Base-by-base conservation (phyloP, 495 filamentous ascomycete genomes). In the Penicillium herquei region DNA sequence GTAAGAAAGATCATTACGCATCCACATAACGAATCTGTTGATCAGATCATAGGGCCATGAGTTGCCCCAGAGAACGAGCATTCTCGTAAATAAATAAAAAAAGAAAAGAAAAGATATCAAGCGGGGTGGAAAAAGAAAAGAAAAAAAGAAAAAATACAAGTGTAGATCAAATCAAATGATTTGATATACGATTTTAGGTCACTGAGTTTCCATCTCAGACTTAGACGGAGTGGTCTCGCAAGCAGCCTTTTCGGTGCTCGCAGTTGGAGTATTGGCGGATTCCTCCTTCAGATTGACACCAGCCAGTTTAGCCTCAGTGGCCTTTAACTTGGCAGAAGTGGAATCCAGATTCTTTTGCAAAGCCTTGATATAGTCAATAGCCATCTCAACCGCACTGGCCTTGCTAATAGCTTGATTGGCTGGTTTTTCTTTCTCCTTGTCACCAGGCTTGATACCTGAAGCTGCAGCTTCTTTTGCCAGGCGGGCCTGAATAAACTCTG, bases 361-460 rank as follows among this genome's bases (percentile, higher is more conserved):
- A 52, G 85, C 78, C 66, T 88, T 91, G 74, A 98, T 98, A 64
- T 97, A 98, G 58, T 93, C 88, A 52, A 96, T 98, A 9, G 94
- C 94, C 75, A 88, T 84, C 73, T 98, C 94, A 17, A 98, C 94
- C 2, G 92, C 97, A 61, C 90, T 94, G 0, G 94, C 94, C 73
- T 98, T 98, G 72, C 91, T 96, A 54, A 88, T 92, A 13, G 44
- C 78, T 52, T 82, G 80, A 44, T 79, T 77, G 47, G 67, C 64
- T 55, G 67, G 51, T 46, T 78, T 79, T n/a, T 78, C 64, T 54
- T 72, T 78, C 46, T 76, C 77, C 56, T 68, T 76, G n/a, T 81
- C 61, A 60, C 66, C 58, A 52, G 62, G 41, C 45, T 76, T 70
- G 43, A 66, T 61, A 33, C 69, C 59, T 14, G 65, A 32, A 12